Conservation (phyloP, 768 basidiomycete genomes). For the Amanita molliuscula region DNA sequence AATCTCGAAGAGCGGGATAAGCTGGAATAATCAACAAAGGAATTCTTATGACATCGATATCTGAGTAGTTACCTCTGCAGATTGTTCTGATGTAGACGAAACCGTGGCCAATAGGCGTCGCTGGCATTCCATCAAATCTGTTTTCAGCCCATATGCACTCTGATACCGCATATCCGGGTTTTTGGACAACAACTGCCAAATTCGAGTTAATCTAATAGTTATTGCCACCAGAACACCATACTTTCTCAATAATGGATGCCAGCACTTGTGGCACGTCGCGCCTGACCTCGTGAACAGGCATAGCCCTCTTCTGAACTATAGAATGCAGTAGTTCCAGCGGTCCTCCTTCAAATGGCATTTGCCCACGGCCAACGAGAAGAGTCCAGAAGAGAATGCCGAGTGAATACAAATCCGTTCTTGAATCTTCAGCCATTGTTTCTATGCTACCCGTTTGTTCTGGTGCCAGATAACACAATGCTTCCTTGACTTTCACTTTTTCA, state of each 20-base stretch:
- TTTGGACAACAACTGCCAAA: slow-evolving; percentile 49
- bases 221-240: slow-evolving; percentile 11
- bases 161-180: slow-evolving; percentile 61
- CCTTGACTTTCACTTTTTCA: slow-evolving; percentile 63
- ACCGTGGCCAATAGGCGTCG: slow-evolving; percentile 49
- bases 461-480: slow-evolving; percentile 64
- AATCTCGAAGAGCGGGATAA: slow-evolving; percentile 62
- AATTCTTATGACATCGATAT: slow-evolving; percentile 5
- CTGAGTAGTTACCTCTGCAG: slow-evolving; percentile 33
- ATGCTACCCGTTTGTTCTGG: slow-evolving; percentile 72
- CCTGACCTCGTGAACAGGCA: slow-evolving; percentile 67
- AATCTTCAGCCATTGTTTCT: slow-evolving; percentile 63
- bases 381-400: slow-evolving; percentile 70
- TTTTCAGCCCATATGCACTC: slow-evolving; percentile 59
- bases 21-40: slow-evolving; percentile 29
- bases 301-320: slow-evolving; percentile 62
- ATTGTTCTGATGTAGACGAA: slow-evolving; percentile 43
- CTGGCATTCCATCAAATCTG: slow-evolving; percentile 62
- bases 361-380: slow-evolving; percentile 57
- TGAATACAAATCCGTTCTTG: slow-evolving; percentile 66
- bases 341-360: slow-evolving; percentile 52
- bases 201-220: neutral
- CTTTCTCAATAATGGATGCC: slow-evolving; percentile 62
- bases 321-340: slow-evolving; percentile 57
- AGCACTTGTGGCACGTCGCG: slow-evolving; percentile 65